Evolutionary conservation across 306 rosid genomes (phyloP).

Genomic region (Amphicarpaea edgeworthii): DNA sequence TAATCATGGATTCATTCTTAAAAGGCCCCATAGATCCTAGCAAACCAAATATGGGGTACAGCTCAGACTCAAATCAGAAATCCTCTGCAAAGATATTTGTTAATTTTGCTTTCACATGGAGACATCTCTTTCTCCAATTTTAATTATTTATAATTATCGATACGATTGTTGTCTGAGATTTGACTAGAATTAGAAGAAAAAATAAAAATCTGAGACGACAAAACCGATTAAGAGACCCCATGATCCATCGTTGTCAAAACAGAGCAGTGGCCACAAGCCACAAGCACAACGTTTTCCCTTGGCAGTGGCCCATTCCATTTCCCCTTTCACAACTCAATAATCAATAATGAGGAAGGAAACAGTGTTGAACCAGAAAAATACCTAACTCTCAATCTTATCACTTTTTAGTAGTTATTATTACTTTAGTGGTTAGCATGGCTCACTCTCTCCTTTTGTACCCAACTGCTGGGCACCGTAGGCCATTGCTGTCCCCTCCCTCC

Average conservation of each 20-base stretch:
- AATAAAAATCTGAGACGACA: constrained; percentile 45
- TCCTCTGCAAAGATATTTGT: constrained; percentile 21
- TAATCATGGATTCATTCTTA: constrained; percentile 62
- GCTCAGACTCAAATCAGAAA: constrained; percentile 56
- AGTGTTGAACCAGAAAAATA: constrained; percentile 68
- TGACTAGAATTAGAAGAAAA: constrained; percentile 25
- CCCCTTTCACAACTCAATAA: constrained; percentile 37
- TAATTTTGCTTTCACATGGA: constrained; percentile 49
- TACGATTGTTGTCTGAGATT: constrained; percentile 35
- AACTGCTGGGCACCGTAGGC: constrained; percentile 63
- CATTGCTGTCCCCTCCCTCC: constrained; percentile 57
- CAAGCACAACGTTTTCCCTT: constrained; percentile 38
- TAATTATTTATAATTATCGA: constrained; percentile 1
- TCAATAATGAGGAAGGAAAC: too few species aligned
- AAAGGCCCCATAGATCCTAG: constrained; percentile 47
- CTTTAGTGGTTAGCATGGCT: constrained; percentile 78
- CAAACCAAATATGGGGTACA: constrained; percentile 57
- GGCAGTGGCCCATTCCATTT: constrained; percentile 49
- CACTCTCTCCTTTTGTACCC: constrained; percentile 52
- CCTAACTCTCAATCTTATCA: constrained; percentile 75
- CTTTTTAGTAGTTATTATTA: constrained; percentile 67
- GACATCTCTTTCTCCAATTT: constrained; percentile 23
- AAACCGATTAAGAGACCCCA: constrained; percentile 58
- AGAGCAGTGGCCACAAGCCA: constrained; percentile 38
- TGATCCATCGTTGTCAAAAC: constrained; percentile 50